Evolutionary conservation across 1,284 basidiomycete genomes (phyloP).

Genomic region (Cryptococcus floricola): DNA sequence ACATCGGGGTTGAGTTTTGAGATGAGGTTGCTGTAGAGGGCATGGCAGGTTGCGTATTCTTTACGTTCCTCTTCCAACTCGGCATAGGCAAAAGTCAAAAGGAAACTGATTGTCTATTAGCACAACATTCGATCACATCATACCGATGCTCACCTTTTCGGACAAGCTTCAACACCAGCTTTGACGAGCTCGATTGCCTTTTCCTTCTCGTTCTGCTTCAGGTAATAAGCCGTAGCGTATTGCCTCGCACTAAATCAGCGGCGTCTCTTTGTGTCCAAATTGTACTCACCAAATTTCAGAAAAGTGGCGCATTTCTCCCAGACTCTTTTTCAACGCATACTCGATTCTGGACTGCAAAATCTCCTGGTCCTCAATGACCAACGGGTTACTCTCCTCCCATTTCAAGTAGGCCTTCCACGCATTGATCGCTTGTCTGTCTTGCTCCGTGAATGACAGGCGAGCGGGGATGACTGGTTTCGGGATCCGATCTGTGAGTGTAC

Average conservation of each 20-base stretch:
- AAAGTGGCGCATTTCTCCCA: constrained; percentile 85
- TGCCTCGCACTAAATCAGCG: constrained; percentile 58
- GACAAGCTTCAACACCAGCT: constrained; percentile 83
- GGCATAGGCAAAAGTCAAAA: constrained; percentile 84
- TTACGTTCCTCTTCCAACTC: constrained; percentile 71
- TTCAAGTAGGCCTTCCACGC: constrained; percentile 89
- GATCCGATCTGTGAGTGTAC: constrained; percentile 60
- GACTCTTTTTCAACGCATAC: constrained; percentile 77
- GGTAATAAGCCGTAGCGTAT: constrained; percentile 80
- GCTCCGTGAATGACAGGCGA: constrained; percentile 66
- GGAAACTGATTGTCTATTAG: constrained; percentile 57
- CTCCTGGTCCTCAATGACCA: constrained; percentile 75
- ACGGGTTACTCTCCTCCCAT: constrained; percentile 92
- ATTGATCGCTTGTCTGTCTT: constrained; percentile 69
- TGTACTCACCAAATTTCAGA: constrained; percentile 79
- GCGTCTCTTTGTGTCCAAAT: neutral
- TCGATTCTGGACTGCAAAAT: constrained; percentile 68
- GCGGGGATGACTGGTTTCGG: constrained; percentile 64
- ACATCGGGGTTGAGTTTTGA: constrained; percentile 66
- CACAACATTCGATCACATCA: neutral
- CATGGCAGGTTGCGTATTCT: constrained; percentile 65
- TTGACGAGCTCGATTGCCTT: constrained; percentile 78
- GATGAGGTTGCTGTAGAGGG: constrained; percentile 68
- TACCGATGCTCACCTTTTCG: constrained; percentile 58
- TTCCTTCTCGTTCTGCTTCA: constrained; percentile 68